phyloP scores from a whole-genome alignment of 139 green algal genomes.

The Tetradesmus lagerheimii region DNA sequence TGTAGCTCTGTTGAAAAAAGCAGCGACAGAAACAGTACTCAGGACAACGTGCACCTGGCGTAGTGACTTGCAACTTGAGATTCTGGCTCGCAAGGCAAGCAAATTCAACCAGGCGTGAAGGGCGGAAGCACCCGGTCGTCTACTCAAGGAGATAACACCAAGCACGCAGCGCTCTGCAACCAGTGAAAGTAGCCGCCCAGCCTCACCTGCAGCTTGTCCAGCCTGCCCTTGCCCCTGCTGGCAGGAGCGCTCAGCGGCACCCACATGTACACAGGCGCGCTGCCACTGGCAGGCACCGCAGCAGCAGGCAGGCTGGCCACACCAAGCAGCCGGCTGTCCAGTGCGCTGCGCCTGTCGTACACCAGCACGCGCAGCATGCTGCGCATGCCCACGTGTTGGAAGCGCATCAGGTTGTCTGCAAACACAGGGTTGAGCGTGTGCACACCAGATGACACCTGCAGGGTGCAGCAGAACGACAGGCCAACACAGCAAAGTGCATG shows the following conservation, averaged over 20 bases:
- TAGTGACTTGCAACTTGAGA: too few species aligned
- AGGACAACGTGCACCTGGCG: too few species aligned
- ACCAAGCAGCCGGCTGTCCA: constrained; percentile 45
- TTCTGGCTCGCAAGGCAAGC: too few species aligned
- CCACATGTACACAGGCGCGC: constrained; percentile 82
- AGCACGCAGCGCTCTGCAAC: neutral
- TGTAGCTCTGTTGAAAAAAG: neutral
- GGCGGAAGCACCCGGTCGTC: too few species aligned
- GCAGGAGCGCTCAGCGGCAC: constrained; percentile 61
- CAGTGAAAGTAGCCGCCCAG: neutral
- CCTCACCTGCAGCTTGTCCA: constrained; percentile 18
- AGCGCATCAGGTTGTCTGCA: constrained; percentile 41
- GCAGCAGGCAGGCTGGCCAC: constrained; percentile 43
- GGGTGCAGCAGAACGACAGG: neutral
- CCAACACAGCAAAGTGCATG: neutral
- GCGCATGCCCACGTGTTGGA: constrained; percentile 61
- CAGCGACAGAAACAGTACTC: neutral
- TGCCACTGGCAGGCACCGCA: constrained; percentile 48
- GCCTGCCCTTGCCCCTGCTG: neutral
- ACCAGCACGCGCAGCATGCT: constrained; percentile 39
- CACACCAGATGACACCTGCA: constrained; percentile 25
- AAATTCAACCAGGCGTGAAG: too few species aligned
- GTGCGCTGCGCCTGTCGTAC: constrained; percentile 37
- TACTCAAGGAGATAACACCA: too few species aligned
- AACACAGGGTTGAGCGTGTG: constrained; percentile 58